phyloP scores from a whole-genome alignment of 2,329 filamentous ascomycete species.

The Cladobotryum protrusum region DNA sequence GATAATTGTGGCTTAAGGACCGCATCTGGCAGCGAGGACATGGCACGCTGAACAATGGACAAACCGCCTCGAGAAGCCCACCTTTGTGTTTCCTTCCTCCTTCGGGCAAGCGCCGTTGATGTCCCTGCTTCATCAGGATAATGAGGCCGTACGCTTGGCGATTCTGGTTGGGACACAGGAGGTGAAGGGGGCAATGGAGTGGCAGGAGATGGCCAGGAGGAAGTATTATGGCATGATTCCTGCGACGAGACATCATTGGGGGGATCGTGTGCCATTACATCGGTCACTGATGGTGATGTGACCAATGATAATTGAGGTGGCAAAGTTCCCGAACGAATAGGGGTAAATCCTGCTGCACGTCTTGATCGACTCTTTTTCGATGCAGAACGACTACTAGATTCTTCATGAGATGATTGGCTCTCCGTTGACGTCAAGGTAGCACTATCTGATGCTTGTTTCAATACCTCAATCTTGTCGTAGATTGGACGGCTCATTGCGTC shows the following conservation, averaged over 20 bases:
- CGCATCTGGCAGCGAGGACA: not conserved
- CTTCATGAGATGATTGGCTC: not conserved
- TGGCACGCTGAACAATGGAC: not conserved
- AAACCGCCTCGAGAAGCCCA: constrained; percentile 3
- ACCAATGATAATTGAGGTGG: not conserved
- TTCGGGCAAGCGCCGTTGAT: not conserved
- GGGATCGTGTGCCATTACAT: too few species aligned
- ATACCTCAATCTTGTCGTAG: not conserved
- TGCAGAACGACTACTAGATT: not conserved
- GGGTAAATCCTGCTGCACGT: not conserved
- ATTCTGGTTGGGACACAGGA: constrained; percentile 30
- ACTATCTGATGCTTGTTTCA: not conserved
- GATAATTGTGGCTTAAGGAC: not conserved
- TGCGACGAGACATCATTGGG: constrained; percentile 23
- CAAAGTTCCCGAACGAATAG: not conserved
- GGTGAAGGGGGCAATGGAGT: constrained; percentile 37
- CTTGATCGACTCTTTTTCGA: not conserved
- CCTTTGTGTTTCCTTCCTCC: constrained; percentile 13
- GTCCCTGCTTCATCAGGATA: not conserved
- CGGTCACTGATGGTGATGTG: too few species aligned
- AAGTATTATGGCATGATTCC: constrained; percentile 50
- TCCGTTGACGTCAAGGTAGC: not conserved
- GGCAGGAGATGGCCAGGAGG: constrained; percentile 44
- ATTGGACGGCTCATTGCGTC: not conserved
- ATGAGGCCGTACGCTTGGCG: constrained; percentile 18